phyloP scores from a whole-genome alignment of 352 stramenopile genomes.

The Elongisporangium anandrum region DNA sequence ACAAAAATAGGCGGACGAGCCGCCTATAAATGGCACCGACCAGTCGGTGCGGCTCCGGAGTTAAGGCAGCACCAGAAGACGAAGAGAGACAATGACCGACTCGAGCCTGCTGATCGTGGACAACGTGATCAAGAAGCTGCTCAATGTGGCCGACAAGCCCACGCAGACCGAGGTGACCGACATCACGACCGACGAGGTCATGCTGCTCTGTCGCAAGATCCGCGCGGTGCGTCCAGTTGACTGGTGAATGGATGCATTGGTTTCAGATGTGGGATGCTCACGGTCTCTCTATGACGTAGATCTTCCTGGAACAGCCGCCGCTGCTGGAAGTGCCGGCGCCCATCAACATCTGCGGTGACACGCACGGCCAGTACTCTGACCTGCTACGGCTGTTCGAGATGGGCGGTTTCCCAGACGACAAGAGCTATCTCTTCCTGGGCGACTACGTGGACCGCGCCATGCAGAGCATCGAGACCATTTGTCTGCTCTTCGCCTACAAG shows the following conservation, averaged over 20 bases:
- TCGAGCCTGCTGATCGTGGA: conserved; percentile 55
- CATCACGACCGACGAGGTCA: conserved; percentile 73
- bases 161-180: conserved; percentile 76
- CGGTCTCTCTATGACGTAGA: conserved; percentile 16
- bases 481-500: conserved; percentile 97
- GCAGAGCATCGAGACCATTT: conserved; percentile 97
- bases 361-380: conserved; percentile 98
- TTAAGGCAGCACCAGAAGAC: neutral
- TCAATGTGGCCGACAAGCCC: conserved; percentile 70
- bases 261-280: neutral
- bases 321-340: conserved; percentile 93
- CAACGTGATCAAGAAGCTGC: conserved; percentile 68
- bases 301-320: conserved; percentile 92
- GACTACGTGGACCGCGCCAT: conserved; percentile 96
- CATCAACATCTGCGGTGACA: conserved; percentile 97
- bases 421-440: conserved; percentile 62
- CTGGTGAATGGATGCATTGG: neutral
- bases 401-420: conserved; percentile 86
- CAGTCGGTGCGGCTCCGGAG: neutral
- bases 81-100: conserved; percentile 31
- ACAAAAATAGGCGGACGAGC: neutral
- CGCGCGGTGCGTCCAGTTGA: conserved; percentile 36
- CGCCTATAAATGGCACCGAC: neutral
- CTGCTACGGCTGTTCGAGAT: conserved; percentile 96
- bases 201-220: conserved; percentile 72